Conservation (phyloP, 2,329 filamentous ascomycete species). For the Myriangium duriaei region DNA sequence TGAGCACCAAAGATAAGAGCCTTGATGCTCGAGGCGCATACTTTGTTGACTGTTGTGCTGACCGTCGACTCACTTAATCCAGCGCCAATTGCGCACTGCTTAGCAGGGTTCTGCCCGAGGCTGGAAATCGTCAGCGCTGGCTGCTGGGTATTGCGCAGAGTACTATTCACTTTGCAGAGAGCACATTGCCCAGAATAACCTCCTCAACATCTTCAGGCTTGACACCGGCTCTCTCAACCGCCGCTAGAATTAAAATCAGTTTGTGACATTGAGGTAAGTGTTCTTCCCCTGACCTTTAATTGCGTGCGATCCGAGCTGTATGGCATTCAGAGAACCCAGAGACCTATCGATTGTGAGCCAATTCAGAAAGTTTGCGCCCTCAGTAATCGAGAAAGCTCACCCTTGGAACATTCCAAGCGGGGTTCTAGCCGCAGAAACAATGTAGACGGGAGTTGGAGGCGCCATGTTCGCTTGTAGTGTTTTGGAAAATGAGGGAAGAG, state of each 20-base stretch:
- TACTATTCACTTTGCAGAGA: slow-evolving; percentile 82
- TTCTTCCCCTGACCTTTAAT: slow-evolving; percentile 61
- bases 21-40: slow-evolving; percentile 92
- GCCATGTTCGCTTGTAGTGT: slow-evolving; percentile 44
- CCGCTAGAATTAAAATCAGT: slow-evolving; percentile 36
- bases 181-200: slow-evolving; percentile 95
- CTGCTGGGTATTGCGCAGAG: slow-evolving; percentile 10
- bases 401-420: slow-evolving; percentile 91
- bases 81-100: slow-evolving; percentile 83
- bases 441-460: slow-evolving; percentile 79
- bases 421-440: slow-evolving; percentile 82
- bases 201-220: slow-evolving; percentile 86
- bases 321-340: slow-evolving; percentile 73
- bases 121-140: slow-evolving; percentile 34
- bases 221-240: slow-evolving; percentile 75
- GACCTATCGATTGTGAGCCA: slow-evolving; percentile 45
- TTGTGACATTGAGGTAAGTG: slow-evolving; percentile 14
- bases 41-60: slow-evolving; percentile 95
- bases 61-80: slow-evolving; percentile 70
- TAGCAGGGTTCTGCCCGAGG: slow-evolving; percentile 88
- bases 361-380: neutral
- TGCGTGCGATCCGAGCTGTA: slow-evolving; percentile 76
- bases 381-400: slow-evolving; percentile 37
- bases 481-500: neutral
- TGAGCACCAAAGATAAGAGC: slow-evolving; percentile 88